Conservation (phyloP, 2,329 filamentous ascomycete genomes). For the Colletotrichum sp. region DNA sequence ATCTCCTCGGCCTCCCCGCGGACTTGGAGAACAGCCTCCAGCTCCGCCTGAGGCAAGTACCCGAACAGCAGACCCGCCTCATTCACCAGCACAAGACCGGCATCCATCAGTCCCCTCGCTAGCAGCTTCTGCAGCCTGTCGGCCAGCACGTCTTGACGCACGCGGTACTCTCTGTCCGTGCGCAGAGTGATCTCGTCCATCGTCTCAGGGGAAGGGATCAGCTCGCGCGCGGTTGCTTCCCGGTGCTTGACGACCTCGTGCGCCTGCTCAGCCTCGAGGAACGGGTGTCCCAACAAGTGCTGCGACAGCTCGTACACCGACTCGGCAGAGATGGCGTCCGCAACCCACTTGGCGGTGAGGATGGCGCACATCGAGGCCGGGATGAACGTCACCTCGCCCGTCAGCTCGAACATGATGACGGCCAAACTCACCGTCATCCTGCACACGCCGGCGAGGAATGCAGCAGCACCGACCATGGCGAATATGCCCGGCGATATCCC, state of each 20-base stretch:
- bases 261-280: constrained; percentile 57
- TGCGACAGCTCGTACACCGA: constrained; percentile 66
- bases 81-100: constrained; percentile 60
- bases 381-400: constrained; percentile 62
- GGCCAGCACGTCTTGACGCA: constrained; percentile 38
- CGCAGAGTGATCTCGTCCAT: constrained; percentile 61
- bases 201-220: constrained; percentile 57
- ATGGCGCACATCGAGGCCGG: constrained; percentile 65
- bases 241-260: neutral
- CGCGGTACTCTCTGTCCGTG: constrained; percentile 47
- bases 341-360: constrained; percentile 63
- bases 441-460: constrained; percentile 62
- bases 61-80: constrained; percentile 52
- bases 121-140: constrained; percentile 52
- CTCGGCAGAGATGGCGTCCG: constrained; percentile 56
- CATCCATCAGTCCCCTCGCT: constrained; percentile 58
- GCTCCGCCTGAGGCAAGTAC: constrained; percentile 58
- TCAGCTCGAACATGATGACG: constrained; percentile 68
- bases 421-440: constrained; percentile 63
- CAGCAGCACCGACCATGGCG: constrained; percentile 64
- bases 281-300: constrained; percentile 61
- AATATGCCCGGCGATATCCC: constrained; percentile 61
- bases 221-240: constrained; percentile 40
- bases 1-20: constrained; percentile 28
- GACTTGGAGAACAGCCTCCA: constrained; percentile 52